Conservation (phyloP, 768 basidiomycete genomes). For the Psilocybe sp. region DNA sequence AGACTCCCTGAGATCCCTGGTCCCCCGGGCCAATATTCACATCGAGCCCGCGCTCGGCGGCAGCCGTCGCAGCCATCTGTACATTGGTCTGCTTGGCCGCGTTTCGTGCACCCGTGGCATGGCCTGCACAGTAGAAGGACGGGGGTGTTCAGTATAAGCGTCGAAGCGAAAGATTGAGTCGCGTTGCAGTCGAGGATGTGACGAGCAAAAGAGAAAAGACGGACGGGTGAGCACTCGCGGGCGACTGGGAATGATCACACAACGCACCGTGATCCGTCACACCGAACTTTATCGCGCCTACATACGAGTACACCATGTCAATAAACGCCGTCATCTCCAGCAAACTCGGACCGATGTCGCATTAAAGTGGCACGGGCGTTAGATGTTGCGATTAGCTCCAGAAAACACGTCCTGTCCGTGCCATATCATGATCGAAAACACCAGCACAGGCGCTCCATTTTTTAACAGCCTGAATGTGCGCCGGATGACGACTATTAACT, state of each 20-base stretch:
- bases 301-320: not conserved
- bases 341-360: not conserved
- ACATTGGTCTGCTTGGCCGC: slow-evolving; percentile 49
- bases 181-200: not conserved
- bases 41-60: slow-evolving; percentile 54
- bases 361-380: not conserved
- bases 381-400: not conserved
- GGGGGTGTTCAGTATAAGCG: not conserved
- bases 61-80: slow-evolving; percentile 62
- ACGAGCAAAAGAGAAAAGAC: not conserved
- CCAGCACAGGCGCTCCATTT: too few species aligned
- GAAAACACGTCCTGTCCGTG: too few species aligned
- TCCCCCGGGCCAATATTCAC: slow-evolving; percentile 24
- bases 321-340: not conserved
- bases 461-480: too few species aligned
- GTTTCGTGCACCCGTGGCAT: slow-evolving; percentile 61
- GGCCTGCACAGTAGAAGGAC: slow-evolving; percentile 35
- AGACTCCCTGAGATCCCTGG: too few species aligned
- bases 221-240: slow-evolving; percentile 1
- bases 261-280: slow-evolving; percentile 49
- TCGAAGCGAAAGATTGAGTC: not conserved
- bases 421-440: too few species aligned
- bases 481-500: too few species aligned
- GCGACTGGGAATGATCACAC: not conserved
- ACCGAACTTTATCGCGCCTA: slow-evolving; percentile 63